phyloP scores from a whole-genome alignment of 305 asterid genomes.

The Euphrasia arctica region DNA sequence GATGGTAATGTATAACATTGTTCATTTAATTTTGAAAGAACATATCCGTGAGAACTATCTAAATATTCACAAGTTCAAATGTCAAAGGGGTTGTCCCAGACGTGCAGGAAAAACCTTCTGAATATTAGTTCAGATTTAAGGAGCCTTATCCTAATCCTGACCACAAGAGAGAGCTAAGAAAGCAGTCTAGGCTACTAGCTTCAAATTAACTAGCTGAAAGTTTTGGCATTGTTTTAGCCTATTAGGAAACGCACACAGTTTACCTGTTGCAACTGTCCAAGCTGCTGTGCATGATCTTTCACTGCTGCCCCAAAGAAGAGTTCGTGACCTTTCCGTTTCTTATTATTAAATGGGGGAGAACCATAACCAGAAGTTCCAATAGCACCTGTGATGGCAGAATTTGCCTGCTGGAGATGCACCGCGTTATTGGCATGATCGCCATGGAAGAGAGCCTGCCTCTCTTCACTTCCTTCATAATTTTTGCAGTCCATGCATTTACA shows the following conservation, averaged over 20 bases:
- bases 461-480: constrained; percentile 95
- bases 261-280: constrained; percentile 79
- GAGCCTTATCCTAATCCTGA: constrained; percentile 10
- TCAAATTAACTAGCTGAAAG: constrained; percentile 4
- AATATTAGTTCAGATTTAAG: constrained; percentile 5
- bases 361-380: constrained; percentile 91
- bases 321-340: constrained; percentile 77
- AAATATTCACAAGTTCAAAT: constrained; percentile 10
- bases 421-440: constrained; percentile 75
- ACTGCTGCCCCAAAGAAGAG: constrained; percentile 53
- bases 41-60: neutral
- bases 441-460: constrained; percentile 84
- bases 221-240: constrained; percentile 17
- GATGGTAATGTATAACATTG: neutral
- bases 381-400: constrained; percentile 95
- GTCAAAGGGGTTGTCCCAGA: neutral
- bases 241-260: constrained; percentile 20
- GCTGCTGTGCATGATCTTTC: constrained; percentile 53
- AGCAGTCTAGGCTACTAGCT: neutral
- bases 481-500: constrained; percentile 97
- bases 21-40: neutral
- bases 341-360: constrained; percentile 71
- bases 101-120: neutral
- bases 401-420: constrained; percentile 79
- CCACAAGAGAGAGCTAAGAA: constrained; percentile 11